Evolutionary conservation across 2,329 filamentous ascomycete genomes (phyloP), one percentile per base, ranked within the genome.

Genomic region (Nemania serpens): DNA sequence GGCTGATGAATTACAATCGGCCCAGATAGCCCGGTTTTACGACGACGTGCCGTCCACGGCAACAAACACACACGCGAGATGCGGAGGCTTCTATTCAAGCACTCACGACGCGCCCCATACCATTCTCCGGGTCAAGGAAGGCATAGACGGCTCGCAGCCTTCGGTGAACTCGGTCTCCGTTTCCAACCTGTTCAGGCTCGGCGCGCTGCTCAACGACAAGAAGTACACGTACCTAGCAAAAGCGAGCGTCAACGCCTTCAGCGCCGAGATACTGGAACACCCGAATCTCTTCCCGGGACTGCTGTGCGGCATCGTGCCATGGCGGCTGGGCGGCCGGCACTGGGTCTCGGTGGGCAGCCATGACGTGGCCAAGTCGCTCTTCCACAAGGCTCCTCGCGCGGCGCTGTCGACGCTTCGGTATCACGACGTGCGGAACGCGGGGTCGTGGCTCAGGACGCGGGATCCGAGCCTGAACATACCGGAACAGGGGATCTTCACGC

Each of bases 61-160:
- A 13, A 70, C 75, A 45, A 75, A 74, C 59, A 75, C 76, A 33
- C 72, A 75, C 61, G 75, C 76, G 34, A 73, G 74, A 36, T 79
- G 78, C 25, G 84, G 84, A 43, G 91, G 84, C 34, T 95, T 94
- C 81, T 95, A 91, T 78, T 88, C 87, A 4, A 93, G 90, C 1
- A 78, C 82, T 4, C 77, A 80, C 12, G 76, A 82, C 43, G 86
- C 88, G 10, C 79, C 87, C 0, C 86, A 93, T 69, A 84, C 89
- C 29, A 88, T 97, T 61, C 85, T 98, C 62, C 89, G 94, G 22
- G 84, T 97, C 51, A 99, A 99, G 77, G 92, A 96, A 64, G 95
- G 93, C 66, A 97, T 97, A 84, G 95, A 99, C 75, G 91, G 91
- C 5, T 89, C 92, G 1, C 89, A 95, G 62, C 95, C 95, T 0